These are phyloP conservation scores for Paramyrothecium sp. DNA, from an alignment of 2,329 filamentous ascomycete species.

Conservation along the genomic window DNA sequence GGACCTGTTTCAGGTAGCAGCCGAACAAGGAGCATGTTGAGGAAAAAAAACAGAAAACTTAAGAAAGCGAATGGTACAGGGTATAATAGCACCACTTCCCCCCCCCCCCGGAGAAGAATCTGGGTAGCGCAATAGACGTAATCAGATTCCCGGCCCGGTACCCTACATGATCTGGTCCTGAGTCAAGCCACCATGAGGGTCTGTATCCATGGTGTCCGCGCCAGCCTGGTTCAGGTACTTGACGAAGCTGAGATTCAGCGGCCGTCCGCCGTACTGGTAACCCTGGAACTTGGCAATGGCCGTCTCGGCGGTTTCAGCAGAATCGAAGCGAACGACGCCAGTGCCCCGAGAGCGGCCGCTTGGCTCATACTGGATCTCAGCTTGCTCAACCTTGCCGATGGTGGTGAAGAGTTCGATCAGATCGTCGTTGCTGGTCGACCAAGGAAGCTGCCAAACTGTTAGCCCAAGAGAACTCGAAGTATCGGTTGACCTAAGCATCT, in stretches of 20 bases:
- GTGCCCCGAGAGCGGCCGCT: conserved; percentile 93
- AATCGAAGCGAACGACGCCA: conserved; percentile 94
- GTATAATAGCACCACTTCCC: background rate
- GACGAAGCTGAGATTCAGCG: conserved; percentile 89
- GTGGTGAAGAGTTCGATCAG: conserved; percentile 95
- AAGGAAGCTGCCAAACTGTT: conserved; percentile 69
- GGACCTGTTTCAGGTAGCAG: background rate
- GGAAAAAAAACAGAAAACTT: background rate
- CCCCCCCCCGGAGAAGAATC: background rate
- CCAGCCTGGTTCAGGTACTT: conserved; percentile 77
- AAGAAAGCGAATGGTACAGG: background rate
- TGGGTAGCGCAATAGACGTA: conserved; percentile 5
- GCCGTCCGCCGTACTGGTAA: conserved; percentile 94
- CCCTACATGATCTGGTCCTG: conserved; percentile 97
- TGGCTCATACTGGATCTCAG: conserved; percentile 98
- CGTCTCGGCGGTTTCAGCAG: conserved; percentile 79
- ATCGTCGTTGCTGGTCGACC: conserved; percentile 99
- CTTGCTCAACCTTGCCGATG: conserved; percentile 95
- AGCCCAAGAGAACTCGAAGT: background rate
- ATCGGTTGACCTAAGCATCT: conserved; percentile 37
- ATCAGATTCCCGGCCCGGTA: background rate
- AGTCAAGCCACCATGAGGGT: conserved; percentile 73
- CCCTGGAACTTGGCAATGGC: conserved; percentile 96
- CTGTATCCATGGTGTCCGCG: conserved; percentile 78
- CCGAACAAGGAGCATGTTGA: background rate